These are phyloP conservation scores for Solanum chilense DNA, from an alignment of 257 asterid species.

Conservation along the genomic window DNA sequence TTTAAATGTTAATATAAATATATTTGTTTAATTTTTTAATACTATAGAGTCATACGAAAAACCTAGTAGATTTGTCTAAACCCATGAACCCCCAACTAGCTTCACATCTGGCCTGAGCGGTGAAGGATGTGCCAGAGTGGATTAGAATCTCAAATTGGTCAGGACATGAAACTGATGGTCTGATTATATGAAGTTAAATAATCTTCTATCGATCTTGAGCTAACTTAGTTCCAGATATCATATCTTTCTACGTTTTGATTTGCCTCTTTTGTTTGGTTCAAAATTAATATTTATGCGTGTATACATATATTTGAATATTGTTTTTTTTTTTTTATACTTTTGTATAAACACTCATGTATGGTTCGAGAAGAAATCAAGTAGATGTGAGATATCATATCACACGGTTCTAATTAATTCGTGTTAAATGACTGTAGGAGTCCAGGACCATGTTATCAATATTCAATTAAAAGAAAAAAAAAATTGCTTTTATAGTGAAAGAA, in stretches of 20 bases:
- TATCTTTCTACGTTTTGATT: not conserved
- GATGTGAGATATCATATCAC: not conserved
- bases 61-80: too few species aligned
- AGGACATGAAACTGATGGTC: not conserved
- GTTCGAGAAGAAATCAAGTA: not conserved
- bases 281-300: not conserved
- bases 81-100: too few species aligned
- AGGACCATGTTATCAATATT: not conserved
- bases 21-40: too few species aligned
- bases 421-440: not conserved
- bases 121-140: not conserved
- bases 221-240: not conserved
- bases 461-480: not conserved
- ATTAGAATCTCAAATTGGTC: not conserved
- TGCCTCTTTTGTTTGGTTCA: not conserved
- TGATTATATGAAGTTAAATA: too few species aligned
- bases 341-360: not conserved
- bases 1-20: too few species aligned
- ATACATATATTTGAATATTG: not conserved
- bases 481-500: not conserved
- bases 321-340: not conserved
- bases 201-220: not conserved
- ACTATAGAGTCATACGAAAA: too few species aligned
- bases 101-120: too few species aligned
- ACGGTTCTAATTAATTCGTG: not conserved